These are phyloP conservation scores for Kwoniella sp. DNA, from an alignment of 768 basidiomycete species.

Conservation along the genomic window DNA sequence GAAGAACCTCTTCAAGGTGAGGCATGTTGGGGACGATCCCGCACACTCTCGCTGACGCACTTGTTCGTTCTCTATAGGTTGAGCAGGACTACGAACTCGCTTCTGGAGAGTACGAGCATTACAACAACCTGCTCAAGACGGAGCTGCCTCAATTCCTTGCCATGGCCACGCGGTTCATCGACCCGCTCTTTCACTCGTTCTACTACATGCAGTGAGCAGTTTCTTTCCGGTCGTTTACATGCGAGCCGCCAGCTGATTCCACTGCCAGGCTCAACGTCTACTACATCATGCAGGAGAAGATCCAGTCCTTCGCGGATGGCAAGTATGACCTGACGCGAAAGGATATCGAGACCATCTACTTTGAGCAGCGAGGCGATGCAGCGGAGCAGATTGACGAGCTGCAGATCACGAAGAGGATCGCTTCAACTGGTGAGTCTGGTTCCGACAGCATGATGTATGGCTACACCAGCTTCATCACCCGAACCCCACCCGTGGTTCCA, in stretches of 20 bases:
- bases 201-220: conserved; percentile 96
- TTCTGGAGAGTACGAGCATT: conserved; percentile 86
- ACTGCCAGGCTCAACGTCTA: conserved; percentile 76
- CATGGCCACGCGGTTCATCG: conserved; percentile 81
- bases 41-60: background rate
- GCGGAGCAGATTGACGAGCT: conserved; percentile 73
- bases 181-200: conserved; percentile 96
- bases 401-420: conserved; percentile 73
- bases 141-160: conserved; percentile 91
- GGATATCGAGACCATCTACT: conserved; percentile 72
- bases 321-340: conserved; percentile 68
- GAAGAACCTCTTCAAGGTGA: conserved; percentile 91
- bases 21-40: no score
- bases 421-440: conserved; percentile 69
- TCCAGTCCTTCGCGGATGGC: conserved; percentile 72
- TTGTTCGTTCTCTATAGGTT: conserved; percentile 54
- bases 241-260: background rate
- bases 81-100: conserved; percentile 95
- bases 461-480: background rate
- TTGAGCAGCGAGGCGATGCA: conserved; percentile 75
- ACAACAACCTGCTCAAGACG: conserved; percentile 81
- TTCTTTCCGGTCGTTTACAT: no score
- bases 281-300: conserved; percentile 90
- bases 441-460: background rate
- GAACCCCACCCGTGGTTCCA: background rate